Base-by-base conservation (phyloP, 176 grass and related monocot genomes). In the Ensete ventricosum region DNA sequence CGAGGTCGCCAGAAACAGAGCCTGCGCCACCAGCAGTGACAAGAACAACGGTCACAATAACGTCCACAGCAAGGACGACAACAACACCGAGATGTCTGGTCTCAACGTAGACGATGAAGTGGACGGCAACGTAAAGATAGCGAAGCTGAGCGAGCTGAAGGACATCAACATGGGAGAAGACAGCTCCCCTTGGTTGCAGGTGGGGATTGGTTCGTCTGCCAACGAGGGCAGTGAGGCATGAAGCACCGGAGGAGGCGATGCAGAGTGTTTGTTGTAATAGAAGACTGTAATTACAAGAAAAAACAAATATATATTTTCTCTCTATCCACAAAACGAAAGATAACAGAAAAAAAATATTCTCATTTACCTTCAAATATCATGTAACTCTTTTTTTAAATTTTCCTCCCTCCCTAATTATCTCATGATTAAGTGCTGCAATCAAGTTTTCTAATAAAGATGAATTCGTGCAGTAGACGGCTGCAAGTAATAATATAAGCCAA, bases 101-200 rank as follows among this genome's bases (percentile, higher is more conserved):
- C 9, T 24, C 48, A 66, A 43, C 2, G 20, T 81, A 25, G 85
- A 96, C 11, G 87, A 92, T 12, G 89, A 92, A 83, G 81, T 76
- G 12, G 89, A 96, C 29, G 92, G 89, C 63, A 79, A 66, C 11
- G 62, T 77, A 14, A 90, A 88, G 71, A 82, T 75, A 52, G 81
- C 85, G 4, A 43, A 43, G 85, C 79, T 90, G 43, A 87, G 83
- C 11, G 89, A 90, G 12, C 89, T 89, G 59, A 90, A 86, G 64
- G 87, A 90, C 60, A 78, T 90, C 53, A 88, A 72, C 80, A 82
- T 90, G 78, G 81, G 78, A 0, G 76, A 82, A 14, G 89, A 86
- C 34, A 78, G 79, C 1, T 70, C 87, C 11, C 79, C 85, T 1
- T 96, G 93, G 89, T 78, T 96, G 68, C 89, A 88, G 81, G 89